A percentile compares a stretch with the other conserved stretches of the same genome.
phyloP scores from a whole-genome alignment of 495 filamentous ascomycete genomes.

The Aspergillus ellipticus region DNA sequence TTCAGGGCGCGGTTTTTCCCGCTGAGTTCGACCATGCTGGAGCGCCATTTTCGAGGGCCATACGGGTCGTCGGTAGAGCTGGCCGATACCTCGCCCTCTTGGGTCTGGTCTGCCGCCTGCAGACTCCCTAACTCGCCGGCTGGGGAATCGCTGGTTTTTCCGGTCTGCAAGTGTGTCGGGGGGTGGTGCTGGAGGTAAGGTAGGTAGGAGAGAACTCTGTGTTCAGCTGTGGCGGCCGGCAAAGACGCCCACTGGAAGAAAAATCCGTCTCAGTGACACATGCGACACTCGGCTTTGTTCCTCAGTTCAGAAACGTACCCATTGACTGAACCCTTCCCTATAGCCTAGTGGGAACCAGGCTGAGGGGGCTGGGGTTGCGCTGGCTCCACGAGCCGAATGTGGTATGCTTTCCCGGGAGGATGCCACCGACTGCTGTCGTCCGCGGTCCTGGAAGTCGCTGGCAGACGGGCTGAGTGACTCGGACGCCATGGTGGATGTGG shows the following conservation, averaged over 20 bases:
- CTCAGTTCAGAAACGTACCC: conserved; percentile 56
- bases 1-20: conserved; percentile 87
- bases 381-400: conserved; percentile 40
- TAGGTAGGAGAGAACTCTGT: conserved; percentile 81
- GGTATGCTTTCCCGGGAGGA: conserved; percentile 20
- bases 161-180: conserved; percentile 67
- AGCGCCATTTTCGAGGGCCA: conserved; percentile 82
- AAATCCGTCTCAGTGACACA: conserved; percentile 11
- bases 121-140: conserved; percentile 40
- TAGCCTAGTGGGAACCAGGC: conserved; percentile 80
- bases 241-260: conserved; percentile 71
- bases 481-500: conserved; percentile 40
- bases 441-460: conserved; percentile 27
- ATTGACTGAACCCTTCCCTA: conserved; percentile 87
- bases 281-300: conserved; percentile 2
- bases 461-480: conserved; percentile 34
- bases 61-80: conserved; percentile 69
- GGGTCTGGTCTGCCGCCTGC: conserved; percentile 35
- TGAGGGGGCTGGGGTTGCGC: conserved; percentile 29
- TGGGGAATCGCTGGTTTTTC: conserved; percentile 43
- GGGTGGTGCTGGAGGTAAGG: conserved; percentile 75
- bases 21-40: conserved; percentile 74
- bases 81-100: conserved; percentile 34
- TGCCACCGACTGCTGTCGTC: conserved; percentile 47
- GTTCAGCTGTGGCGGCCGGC: conserved; percentile 80